phyloP scores from a whole-genome alignment of 2,329 filamentous ascomycete genomes.

The Rosellinia necatrix region DNA sequence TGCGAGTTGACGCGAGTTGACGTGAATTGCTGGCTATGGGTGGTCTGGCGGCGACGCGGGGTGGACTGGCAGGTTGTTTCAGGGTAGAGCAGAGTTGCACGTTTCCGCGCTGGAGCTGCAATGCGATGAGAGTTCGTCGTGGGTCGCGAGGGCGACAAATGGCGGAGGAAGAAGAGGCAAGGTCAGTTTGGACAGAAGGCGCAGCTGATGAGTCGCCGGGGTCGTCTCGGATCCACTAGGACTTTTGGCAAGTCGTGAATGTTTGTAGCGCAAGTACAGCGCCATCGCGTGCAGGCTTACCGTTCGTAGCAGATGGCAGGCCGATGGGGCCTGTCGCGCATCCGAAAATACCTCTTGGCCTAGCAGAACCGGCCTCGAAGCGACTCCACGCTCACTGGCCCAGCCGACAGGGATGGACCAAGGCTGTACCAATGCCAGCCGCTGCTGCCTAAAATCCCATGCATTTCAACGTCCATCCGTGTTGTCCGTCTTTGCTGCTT shows the following conservation, averaged over 20 bases:
- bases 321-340: not conserved
- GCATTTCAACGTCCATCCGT: conserved; percentile 33
- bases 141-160: conserved; percentile 9
- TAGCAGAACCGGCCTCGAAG: conserved; percentile 21
- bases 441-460: conserved; percentile 41
- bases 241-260: conserved; percentile 32
- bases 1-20: not conserved
- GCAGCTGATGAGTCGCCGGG: conserved; percentile 32
- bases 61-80: not conserved
- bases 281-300: not conserved
- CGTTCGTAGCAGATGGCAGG: not conserved
- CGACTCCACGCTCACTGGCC: not conserved
- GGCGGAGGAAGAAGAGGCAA: conserved; percentile 19
- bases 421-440: conserved; percentile 35
- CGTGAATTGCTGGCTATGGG: too few species aligned
- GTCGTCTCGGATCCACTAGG: conserved; percentile 34
- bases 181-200: conserved; percentile 20
- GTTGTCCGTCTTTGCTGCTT: conserved; percentile 25
- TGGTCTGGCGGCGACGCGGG: too few species aligned
- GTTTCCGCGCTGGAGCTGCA: conserved; percentile 9
- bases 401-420: conserved; percentile 27
- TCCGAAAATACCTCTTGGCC: conserved; percentile 7
- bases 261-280: conserved; percentile 28
- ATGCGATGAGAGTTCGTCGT: conserved; percentile 20
- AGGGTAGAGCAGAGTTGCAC: not conserved